A percentile compares a stretch with the other conserved stretches of the same genome.
phyloP scores from a whole-genome alignment of 768 basidiomycete species.

The Rhodotorula diobovata region DNA sequence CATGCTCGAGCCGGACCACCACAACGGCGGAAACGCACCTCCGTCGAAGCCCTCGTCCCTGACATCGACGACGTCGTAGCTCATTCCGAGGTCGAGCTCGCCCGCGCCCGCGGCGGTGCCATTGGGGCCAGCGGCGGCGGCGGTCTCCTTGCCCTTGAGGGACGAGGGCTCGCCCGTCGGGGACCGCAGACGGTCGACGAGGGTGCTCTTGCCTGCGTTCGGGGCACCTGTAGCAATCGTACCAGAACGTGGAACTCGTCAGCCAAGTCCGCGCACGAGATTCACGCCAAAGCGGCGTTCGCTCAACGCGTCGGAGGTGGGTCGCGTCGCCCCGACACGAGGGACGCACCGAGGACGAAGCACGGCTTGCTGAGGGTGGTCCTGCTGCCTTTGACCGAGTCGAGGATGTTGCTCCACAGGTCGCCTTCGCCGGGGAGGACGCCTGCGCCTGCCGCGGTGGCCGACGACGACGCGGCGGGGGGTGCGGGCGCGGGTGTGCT shows the following conservation, averaged over 20 bases:
- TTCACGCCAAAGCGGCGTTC: neutral
- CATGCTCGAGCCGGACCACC: too few species aligned
- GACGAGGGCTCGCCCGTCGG: neutral
- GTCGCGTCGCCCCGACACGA: too few species aligned
- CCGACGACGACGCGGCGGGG: neutral
- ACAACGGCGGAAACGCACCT: conserved; percentile 47
- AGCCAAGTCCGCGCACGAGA: neutral
- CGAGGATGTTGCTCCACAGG: conserved; percentile 87
- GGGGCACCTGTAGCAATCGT: conserved; percentile 54
- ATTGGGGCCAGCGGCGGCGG: too few species aligned
- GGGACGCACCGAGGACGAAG: conserved; percentile 60
- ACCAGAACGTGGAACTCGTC: too few species aligned
- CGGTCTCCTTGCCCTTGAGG: neutral
- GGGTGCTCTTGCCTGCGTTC: conserved; percentile 68
- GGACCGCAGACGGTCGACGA: conserved; percentile 49
- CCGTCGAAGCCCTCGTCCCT: conserved; percentile 93
- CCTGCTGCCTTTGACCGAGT: conserved; percentile 74
- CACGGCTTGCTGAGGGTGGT: conserved; percentile 82
- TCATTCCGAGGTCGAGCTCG: conserved; percentile 68
- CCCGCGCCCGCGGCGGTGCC: neutral
- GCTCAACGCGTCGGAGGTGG: neutral
- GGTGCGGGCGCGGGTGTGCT: neutral
- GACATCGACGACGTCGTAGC: conserved; percentile 87
- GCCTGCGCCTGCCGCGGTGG: neutral
- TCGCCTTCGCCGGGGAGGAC: conserved; percentile 52